Percentiles rank a stretch among this genome's conserved stretches.
phyloP scores from a whole-genome alignment of 2,329 filamentous ascomycete genomes.

The Orbilia blumenaviensis region DNA sequence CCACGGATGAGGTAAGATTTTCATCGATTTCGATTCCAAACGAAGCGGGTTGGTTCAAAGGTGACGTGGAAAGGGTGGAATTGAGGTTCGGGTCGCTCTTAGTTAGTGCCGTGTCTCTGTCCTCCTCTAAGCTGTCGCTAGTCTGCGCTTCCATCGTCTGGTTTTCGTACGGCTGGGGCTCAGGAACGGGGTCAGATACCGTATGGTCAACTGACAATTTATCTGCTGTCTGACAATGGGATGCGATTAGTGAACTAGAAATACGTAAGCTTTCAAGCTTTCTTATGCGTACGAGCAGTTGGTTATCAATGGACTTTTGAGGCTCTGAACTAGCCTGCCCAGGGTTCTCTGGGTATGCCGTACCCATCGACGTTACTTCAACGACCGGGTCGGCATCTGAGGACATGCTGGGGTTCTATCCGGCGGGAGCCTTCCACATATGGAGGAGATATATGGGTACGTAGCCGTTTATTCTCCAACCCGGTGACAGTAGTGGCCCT shows the following conservation, averaged over 20 bases:
- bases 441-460: too few relatives aligned
- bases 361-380: background rate
- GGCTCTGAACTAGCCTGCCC: slow-evolving; percentile 17
- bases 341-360: background rate
- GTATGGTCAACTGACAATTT: slow-evolving; percentile 64
- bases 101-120: slow-evolving; percentile 19
- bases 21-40: slow-evolving; percentile 20
- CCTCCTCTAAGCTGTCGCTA: slow-evolving; percentile 69
- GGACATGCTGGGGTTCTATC: slow-evolving; percentile 41
- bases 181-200: slow-evolving; percentile 71
- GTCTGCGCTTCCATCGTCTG: slow-evolving; percentile 69
- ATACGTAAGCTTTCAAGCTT: background rate
- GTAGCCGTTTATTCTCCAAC: background rate
- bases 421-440: slow-evolving; percentile 28
- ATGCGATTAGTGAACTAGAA: background rate
- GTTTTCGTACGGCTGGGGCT: slow-evolving; percentile 68
- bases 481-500: too few relatives aligned
- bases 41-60: background rate
- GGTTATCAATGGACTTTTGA: slow-evolving; percentile 16
- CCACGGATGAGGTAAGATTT: slow-evolving; percentile 17
- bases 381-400: slow-evolving; percentile 25
- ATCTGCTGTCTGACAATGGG: slow-evolving; percentile 60
- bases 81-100: slow-evolving; percentile 32
- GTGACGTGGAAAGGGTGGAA: background rate
- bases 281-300: slow-evolving; percentile 7